Evolutionary conservation across 352 stramenopile genomes (phyloP).

Genomic region (Phytophthora citrophthora): DNA sequence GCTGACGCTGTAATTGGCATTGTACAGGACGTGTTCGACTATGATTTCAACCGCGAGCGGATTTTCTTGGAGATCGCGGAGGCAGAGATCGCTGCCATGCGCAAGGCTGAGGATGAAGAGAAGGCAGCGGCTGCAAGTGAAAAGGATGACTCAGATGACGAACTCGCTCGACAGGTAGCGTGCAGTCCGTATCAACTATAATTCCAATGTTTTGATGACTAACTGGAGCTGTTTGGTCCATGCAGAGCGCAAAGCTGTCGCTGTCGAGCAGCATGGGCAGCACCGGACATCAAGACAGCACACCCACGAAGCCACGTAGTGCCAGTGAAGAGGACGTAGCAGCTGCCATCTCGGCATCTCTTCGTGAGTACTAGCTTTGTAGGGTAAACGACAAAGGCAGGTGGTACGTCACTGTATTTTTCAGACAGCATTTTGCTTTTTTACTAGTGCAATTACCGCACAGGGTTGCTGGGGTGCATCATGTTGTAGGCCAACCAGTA

Average conservation of each 20-base stretch:
- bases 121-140: slow-evolving; percentile 25
- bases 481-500: slow-evolving; percentile 88
- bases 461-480: slow-evolving; percentile 57
- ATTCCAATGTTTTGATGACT: background rate
- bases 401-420: slow-evolving; percentile 18
- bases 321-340: slow-evolving; percentile 68
- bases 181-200: background rate
- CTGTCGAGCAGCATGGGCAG: slow-evolving; percentile 43
- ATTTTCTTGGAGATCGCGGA: slow-evolving; percentile 73
- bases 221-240: background rate
- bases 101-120: slow-evolving; percentile 37
- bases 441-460: slow-evolving; percentile 37
- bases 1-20: background rate
- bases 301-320: slow-evolving; percentile 37
- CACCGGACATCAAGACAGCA: slow-evolving; percentile 22
- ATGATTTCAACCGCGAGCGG: slow-evolving; percentile 74
- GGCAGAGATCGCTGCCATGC: slow-evolving; percentile 63
- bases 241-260: slow-evolving; percentile 48
- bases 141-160: slow-evolving; percentile 43
- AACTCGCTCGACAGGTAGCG: slow-evolving; percentile 51
- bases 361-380: slow-evolving; percentile 62
- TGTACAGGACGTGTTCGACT: slow-evolving; percentile 70
- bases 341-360: slow-evolving; percentile 65
- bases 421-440: too few relatives aligned
- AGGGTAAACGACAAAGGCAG: background rate